Evolutionary conservation across 78 protist species (phyloP), one percentile per base, ranked within the genome.

Genomic region (Guillardia theta): DNA sequence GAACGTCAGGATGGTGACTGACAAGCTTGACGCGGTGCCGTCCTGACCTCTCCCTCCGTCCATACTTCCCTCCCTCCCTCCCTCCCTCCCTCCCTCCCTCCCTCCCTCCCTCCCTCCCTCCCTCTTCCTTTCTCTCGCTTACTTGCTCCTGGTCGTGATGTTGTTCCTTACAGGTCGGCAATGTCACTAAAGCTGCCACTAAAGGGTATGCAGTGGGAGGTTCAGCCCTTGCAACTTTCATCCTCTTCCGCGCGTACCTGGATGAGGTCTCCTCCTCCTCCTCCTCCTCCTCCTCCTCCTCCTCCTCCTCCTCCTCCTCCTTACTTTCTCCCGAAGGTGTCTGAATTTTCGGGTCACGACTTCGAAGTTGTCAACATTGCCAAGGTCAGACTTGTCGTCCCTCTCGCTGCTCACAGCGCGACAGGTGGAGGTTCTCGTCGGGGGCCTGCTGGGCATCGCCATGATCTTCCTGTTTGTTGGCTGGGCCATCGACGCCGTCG

Each of bases 191-290:
- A 96, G 83, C 83, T 1, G 83, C 83, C 9, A 70, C 83, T 43
- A 70, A 70, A 70, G 83, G 98, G 24, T 97, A 96, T 88, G 97
- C 98, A 24, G 96, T 97, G 22, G 98, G 98, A 5, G 93, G 95
- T n/a, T 93, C 97, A 0, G 97, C 97, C 36, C 93, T 97, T 33
- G 97, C 98, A 27, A 58, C 92, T 92, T 95, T 97, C 96, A 80
- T 96, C 39, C 88, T 97, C 50, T 96, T 96, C 96, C 48, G 95
- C 46, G 97, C 97, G 33, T 94, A 90, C 92, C 64, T 95, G 37
- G 90, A 80, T 9, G 90, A 80, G 33, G 90, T 80, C 12, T n/a
- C n/a, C n/a, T n/a, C n/a, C n/a, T n/a, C n/a, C n/a, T n/a, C n/a
- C n/a, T n/a, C n/a, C n/a, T n/a, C n/a, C n/a, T n/a, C n/a, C n/a